These are phyloP conservation scores for Ophiostoma tasmaniense DNA, from an alignment of 2,329 filamentous ascomycete genomes.

Conservation along the genomic window DNA sequence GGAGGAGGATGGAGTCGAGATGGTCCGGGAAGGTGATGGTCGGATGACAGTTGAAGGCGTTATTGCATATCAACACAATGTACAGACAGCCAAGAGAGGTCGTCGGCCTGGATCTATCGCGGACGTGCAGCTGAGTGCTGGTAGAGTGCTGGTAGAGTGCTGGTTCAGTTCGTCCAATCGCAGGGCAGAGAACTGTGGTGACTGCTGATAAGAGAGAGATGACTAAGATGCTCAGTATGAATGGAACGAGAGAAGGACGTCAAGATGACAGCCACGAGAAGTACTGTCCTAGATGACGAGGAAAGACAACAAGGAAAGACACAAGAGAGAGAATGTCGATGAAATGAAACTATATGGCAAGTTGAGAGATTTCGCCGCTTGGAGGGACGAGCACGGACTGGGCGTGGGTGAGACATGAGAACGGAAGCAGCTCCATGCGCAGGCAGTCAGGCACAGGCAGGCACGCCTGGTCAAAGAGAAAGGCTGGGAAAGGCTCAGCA, in stretches of 20 bases:
- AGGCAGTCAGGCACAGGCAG: too few species aligned
- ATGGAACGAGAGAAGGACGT: neutral
- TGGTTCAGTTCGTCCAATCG: conserved; percentile 8
- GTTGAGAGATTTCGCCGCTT: neutral
- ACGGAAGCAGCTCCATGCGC: too few species aligned
- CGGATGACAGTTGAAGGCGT: neutral
- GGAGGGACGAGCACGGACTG: neutral
- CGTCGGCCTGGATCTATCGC: neutral
- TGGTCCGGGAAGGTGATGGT: neutral
- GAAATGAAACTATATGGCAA: neutral
- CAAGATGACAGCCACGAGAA: neutral
- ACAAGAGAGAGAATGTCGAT: neutral
- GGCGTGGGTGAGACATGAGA: neutral
- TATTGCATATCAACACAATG: neutral
- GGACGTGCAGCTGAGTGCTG: neutral
- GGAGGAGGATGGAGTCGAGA: neutral
- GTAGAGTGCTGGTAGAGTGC: too few species aligned
- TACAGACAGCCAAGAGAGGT: neutral
- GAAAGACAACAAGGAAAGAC: neutral
- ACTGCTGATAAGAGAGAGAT: neutral
- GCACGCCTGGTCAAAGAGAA: neutral
- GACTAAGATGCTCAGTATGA: neutral
- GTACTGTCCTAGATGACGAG: neutral
- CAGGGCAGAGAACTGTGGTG: conserved; percentile 11
- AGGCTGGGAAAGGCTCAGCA: conserved; percentile 3